Evolutionary conservation across 139 green algal species (phyloP), one percentile per base, ranked within the genome.

Genomic region (Yamagishiella unicocca): DNA sequence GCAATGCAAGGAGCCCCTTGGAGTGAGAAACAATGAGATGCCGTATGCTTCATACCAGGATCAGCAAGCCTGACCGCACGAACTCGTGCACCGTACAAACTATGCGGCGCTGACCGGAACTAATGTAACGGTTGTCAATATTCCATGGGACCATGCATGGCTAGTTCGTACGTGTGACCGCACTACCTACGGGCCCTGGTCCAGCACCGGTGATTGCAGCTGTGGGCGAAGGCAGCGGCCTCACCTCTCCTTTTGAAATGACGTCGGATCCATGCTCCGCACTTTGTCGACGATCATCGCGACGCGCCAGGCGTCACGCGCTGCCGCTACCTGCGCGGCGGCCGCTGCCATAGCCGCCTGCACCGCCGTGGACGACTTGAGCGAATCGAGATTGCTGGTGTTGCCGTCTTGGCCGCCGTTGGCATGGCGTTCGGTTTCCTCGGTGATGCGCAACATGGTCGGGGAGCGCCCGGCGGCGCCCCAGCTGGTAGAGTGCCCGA

Each of bases 211-310:
- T n/a, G n/a, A n/a, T n/a, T n/a, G n/a, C n/a, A n/a, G n/a, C n/a
- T n/a, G n/a, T n/a, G n/a, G n/a, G n/a, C n/a, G n/a, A n/a, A n/a
- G n/a, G n/a, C n/a, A n/a, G n/a, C n/a, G 55, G 21, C 31, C 74
- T 40, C 53, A 83, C 76, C 76, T 61, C 14, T 83, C 76, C 50
- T 83, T 83, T 38, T 78, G 70, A 33, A 83, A 72, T 10, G 54
- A 27, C 19, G 35, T 38, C 19, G 76, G 76, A 12, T 83, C 76
- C 76, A 83, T 83, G 35, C 22, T 37, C 25, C 76, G 76, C 4
- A 83, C 38, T 22, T 37, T 35, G 53, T 83, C 76, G 7, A 83
- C 76, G 27, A 83, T 61, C 53, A 35, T 71, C 21, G 53, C 35
- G 6, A 83, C 22, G 5, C 38, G 76, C 76, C 76, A 83, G 10